Percentiles rank a stretch among this genome's conserved stretches.
phyloP scores from a whole-genome alignment of 257 asterid species.

The Capsicum rhomboideum region DNA sequence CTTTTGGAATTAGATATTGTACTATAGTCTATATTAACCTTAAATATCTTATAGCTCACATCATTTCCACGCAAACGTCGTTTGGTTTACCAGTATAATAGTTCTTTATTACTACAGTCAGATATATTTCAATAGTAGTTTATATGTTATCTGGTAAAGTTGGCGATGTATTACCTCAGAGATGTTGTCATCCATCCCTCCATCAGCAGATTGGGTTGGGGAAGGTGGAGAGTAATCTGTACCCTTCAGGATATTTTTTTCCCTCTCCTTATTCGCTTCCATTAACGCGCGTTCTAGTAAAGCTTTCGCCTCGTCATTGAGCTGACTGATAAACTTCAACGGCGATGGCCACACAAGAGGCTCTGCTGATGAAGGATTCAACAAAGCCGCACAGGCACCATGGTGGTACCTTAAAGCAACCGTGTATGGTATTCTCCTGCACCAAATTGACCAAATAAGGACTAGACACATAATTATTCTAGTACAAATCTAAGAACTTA shows the following conservation, averaged over 20 bases:
- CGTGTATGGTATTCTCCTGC: slow-evolving; percentile 84
- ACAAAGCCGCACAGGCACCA: slow-evolving; percentile 81
- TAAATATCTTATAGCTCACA: neutral
- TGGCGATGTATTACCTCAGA: slow-evolving; percentile 50
- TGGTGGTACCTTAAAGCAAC: slow-evolving; percentile 74
- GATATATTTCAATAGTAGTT: neutral
- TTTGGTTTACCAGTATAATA: neutral
- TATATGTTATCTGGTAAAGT: neutral
- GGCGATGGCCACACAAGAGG: slow-evolving; percentile 99
- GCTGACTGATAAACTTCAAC: slow-evolving; percentile 86
- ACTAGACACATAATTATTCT: neutral
- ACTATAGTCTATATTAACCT: neutral
- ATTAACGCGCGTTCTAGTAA: slow-evolving; percentile 69
- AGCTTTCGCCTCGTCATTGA: slow-evolving; percentile 73
- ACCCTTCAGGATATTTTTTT: slow-evolving; percentile 60
- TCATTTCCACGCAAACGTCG: neutral
- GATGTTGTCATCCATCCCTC: slow-evolving; percentile 50
- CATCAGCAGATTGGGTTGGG: slow-evolving; percentile 61
- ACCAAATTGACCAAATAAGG: neutral
- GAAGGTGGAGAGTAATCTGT: slow-evolving; percentile 41
- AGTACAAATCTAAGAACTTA: neutral
- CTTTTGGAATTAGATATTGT: neutral
- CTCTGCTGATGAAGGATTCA: slow-evolving; percentile 90
- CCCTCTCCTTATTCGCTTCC: slow-evolving; percentile 86
- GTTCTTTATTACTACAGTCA: neutral